Evolutionary conservation across 768 basidiomycete genomes (phyloP).

Genomic region (Phaeotremella fagi): DNA sequence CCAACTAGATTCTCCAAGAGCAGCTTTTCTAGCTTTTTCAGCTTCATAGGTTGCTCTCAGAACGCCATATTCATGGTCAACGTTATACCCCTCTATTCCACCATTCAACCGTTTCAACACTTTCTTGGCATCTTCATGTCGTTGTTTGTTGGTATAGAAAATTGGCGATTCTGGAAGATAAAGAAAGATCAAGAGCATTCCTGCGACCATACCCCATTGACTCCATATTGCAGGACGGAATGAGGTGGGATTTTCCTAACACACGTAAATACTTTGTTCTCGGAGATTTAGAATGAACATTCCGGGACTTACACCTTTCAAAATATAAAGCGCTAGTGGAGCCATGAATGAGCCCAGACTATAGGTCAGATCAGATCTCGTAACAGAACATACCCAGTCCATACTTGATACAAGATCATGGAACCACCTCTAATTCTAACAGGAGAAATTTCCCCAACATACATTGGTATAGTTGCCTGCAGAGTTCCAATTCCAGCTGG

Average conservation of each 20-base stretch:
- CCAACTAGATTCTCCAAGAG: no score
- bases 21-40: constrained; percentile 7
- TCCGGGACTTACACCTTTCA: no score
- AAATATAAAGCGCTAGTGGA: constrained; percentile 11
- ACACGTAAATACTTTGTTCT: no score
- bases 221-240: constrained; percentile 11
- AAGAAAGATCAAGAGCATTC: constrained; percentile 25
- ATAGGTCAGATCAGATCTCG: no score
- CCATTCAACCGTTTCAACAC: constrained; percentile 17
- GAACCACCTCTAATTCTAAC: constrained; percentile 21
- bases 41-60: constrained; percentile 16
- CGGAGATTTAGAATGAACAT: no score
- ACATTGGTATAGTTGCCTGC: constrained; percentile 15
- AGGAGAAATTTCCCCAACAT: constrained; percentile 21
- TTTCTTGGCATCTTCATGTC: constrained; percentile 10
- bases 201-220: constrained; percentile 21
- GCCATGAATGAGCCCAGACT: constrained; percentile 19
- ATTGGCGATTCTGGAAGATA: constrained; percentile 24
- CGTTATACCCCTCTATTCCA: constrained; percentile 18
- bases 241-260: constrained; percentile 7
- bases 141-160: constrained; percentile 16
- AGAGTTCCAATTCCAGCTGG: constrained; percentile 15
- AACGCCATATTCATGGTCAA: constrained; percentile 21
- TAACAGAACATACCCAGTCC: no score
- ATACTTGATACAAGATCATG: no score